Evolutionary conservation across 2,329 filamentous ascomycete genomes (phyloP).

Genomic region (Teratosphaeria destructans): DNA sequence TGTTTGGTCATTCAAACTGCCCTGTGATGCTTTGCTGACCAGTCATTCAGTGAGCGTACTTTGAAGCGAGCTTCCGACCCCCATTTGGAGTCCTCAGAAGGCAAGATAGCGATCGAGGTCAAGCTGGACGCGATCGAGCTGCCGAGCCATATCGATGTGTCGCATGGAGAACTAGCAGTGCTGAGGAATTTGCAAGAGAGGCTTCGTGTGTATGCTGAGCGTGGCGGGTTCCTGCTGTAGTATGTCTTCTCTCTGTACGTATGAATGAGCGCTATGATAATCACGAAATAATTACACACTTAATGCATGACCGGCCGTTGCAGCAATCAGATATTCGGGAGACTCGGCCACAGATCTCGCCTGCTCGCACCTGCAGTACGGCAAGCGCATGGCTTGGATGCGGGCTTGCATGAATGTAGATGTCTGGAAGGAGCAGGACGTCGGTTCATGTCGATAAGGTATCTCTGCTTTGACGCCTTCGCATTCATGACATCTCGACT

Average conservation of each 20-base stretch:
- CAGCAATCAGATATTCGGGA: not conserved
- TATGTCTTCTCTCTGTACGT: not conserved
- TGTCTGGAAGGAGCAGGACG: not conserved
- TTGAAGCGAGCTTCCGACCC: not conserved
- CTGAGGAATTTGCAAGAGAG: not conserved
- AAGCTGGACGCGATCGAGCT: not conserved
- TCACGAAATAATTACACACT: not conserved
- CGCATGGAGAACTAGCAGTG: not conserved
- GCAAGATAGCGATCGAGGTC: not conserved
- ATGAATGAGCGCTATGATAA: not conserved
- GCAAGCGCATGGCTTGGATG: not conserved
- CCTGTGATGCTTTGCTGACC: not conserved
- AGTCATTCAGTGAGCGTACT: not conserved
- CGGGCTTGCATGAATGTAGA: not conserved
- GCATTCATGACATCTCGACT: not conserved
- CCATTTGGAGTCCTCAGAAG: not conserved
- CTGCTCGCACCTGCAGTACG: not conserved
- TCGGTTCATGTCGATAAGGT: not conserved
- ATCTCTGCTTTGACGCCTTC: not conserved
- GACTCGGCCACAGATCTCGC: not conserved
- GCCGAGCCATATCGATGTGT: not conserved
- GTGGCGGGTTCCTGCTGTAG: not conserved
- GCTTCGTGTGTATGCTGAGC: not conserved
- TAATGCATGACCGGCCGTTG: not conserved
- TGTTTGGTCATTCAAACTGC: not conserved